Percentiles rank a stretch among this genome's conserved stretches.
phyloP scores from a whole-genome alignment of 2,329 filamentous ascomycete genomes.

The Verticillium zaregamsianum region DNA sequence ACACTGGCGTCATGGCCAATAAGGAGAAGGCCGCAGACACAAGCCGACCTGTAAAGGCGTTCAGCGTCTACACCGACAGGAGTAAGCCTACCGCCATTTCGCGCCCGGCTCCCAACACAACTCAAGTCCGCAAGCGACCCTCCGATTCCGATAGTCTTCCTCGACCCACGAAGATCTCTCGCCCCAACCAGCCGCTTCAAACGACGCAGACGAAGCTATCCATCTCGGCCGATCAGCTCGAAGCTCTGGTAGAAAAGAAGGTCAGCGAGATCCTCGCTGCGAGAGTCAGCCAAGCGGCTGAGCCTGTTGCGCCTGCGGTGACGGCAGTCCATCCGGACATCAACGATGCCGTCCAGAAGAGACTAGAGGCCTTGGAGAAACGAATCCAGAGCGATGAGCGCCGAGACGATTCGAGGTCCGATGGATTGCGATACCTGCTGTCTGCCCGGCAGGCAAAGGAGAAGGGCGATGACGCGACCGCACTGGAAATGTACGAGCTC shows the following conservation, averaged over 20 bases:
- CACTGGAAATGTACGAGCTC: slow-evolving; percentile 80
- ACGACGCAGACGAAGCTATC: slow-evolving; percentile 28
- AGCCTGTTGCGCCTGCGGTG: slow-evolving; percentile 28
- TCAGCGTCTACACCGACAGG: slow-evolving; percentile 82
- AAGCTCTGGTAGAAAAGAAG: slow-evolving; percentile 88
- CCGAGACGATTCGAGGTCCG: slow-evolving; percentile 67
- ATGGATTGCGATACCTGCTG: slow-evolving; percentile 81
- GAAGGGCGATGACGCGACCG: slow-evolving; percentile 71
- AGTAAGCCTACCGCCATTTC: slow-evolving; percentile 37
- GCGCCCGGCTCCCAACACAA: slow-evolving; percentile 28
- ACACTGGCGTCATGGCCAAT: slow-evolving; percentile 51
- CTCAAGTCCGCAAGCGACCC: slow-evolving; percentile 37
- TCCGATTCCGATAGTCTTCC: slow-evolving; percentile 32
- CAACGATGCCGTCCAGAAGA: slow-evolving; percentile 72
- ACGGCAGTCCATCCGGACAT: slow-evolving; percentile 44
- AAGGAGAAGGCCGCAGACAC: slow-evolving; percentile 44
- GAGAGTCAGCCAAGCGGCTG: slow-evolving; percentile 56
- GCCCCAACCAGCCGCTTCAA: slow-evolving; percentile 20
- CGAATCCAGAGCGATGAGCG: slow-evolving; percentile 66
- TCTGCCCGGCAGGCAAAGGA: slow-evolving; percentile 90
- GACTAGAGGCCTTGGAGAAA: slow-evolving; percentile 79
- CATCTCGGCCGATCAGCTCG: slow-evolving; percentile 72
- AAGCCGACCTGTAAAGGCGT: slow-evolving; percentile 75
- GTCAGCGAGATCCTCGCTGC: slow-evolving; percentile 84
- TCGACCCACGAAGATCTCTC: slow-evolving; percentile 45